Evolutionary conservation across 1,284 basidiomycete genomes (phyloP).

Genomic region (Stygiomarasmius scandens): DNA sequence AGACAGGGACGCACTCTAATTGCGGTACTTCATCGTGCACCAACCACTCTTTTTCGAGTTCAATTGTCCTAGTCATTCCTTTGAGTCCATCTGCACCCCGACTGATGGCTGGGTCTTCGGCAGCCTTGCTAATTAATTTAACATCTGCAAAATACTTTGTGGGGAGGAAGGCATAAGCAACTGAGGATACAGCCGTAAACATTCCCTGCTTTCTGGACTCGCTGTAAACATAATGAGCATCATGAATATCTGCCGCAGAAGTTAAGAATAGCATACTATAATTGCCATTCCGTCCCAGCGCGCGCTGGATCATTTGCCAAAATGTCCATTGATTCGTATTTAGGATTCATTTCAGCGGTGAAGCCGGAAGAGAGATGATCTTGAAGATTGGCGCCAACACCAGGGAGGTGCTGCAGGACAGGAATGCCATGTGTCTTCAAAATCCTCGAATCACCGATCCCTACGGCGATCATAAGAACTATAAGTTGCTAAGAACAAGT

Average conservation of each 20-base stretch:
- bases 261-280: neutral
- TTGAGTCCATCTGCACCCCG: neutral
- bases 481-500: neutral
- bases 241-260: neutral
- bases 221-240: neutral
- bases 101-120: neutral
- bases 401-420: constrained; percentile 8
- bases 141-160: neutral
- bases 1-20: neutral
- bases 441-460: constrained; percentile 7
- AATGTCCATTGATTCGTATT: constrained; percentile 7
- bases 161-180: neutral
- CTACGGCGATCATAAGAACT: neutral
- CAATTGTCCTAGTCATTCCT: neutral
- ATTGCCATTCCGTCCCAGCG: neutral
- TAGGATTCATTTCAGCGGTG: constrained; percentile 4
- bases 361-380: constrained; percentile 7
- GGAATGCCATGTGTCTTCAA: constrained; percentile 7
- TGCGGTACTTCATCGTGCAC: neutral
- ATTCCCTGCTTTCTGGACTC: neutral
- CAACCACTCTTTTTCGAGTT: neutral
- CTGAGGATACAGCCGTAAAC: neutral
- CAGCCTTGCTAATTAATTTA: neutral
- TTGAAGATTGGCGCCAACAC: constrained; percentile 12
- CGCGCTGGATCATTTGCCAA: constrained; percentile 1